Conservation (phyloP, 371 early-diverging fungal species). For the Mucor irregularis region DNA sequence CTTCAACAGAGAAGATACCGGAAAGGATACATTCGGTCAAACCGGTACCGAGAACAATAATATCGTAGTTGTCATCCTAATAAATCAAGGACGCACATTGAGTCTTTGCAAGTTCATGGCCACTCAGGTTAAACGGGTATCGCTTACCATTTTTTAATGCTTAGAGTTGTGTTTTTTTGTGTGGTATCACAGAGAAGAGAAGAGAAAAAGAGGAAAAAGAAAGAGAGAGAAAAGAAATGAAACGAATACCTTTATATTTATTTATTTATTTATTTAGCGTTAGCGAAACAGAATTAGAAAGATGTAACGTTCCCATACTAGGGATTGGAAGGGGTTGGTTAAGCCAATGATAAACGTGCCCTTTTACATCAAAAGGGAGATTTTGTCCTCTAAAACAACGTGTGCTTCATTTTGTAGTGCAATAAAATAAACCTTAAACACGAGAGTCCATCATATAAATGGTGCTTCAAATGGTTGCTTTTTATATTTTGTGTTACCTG, state of each 20-base stretch:
- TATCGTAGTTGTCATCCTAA: slow-evolving; percentile 92
- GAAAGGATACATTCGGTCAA: slow-evolving; percentile 99
- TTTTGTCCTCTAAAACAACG: slow-evolving; percentile 12
- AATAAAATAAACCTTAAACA: slow-evolving; percentile 3
- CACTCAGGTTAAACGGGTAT: neutral
- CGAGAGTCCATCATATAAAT: slow-evolving; percentile 20
- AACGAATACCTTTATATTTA: slow-evolving; percentile 3
- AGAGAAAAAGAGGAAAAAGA: slow-evolving; percentile 10
- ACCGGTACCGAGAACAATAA: slow-evolving; percentile 98
- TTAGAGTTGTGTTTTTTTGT: neutral
- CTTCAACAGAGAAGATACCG: slow-evolving; percentile 97
- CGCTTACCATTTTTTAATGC: slow-evolving; percentile 19
- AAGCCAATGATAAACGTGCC: slow-evolving; percentile 23
- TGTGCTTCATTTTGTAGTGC: neutral
- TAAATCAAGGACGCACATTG: neutral
- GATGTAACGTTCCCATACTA: slow-evolving; percentile 22
- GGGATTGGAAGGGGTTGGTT: slow-evolving; percentile 15
- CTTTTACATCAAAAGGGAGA: slow-evolving; percentile 5
- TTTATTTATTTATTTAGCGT: neutral
- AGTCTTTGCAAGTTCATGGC: too few species aligned
- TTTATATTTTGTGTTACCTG: too few species aligned
- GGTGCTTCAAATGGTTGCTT: too few species aligned
- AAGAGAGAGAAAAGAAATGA: neutral
- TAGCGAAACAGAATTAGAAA: too few species aligned
- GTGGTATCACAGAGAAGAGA: neutral